Base-by-base conservation (phyloP, 164 flowering plant species). In the Kingdonia uniflora region DNA sequence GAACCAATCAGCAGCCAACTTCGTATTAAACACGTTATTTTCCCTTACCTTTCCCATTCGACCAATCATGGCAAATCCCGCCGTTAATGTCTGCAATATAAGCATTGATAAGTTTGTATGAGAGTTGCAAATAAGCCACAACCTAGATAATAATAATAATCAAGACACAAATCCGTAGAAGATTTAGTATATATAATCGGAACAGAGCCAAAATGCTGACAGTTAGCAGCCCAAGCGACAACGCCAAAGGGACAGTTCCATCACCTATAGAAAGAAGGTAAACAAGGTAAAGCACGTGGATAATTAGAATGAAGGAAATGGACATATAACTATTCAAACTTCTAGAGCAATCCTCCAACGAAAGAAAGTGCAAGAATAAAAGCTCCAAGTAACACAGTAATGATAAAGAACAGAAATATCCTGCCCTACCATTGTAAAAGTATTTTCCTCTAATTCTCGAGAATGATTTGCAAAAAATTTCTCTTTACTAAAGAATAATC, bases 1-100 rank as follows among this genome's bases (percentile, higher is more conserved):
- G n/a, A n/a, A n/a, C n/a, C n/a, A n/a, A n/a, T n/a, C n/a, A n/a
- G n/a, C n/a, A n/a, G n/a, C n/a, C n/a, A n/a, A n/a, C n/a, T n/a
- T n/a, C n/a, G n/a, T n/a, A n/a, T n/a, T n/a, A n/a, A n/a, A n/a
- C n/a, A n/a, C n/a, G n/a, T n/a, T n/a, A n/a, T n/a, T 19, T 51
- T 24, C 51, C 54, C 61, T 67, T 65, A 87, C 99, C 91, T 70
- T 88, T 49, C 95, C 95, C 72, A 80, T 64, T 19, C 99, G 95
- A 59, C 95, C 95, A 69, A 87, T 80, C 95, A 88, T 75, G 17
- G 95, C 95, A 74, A 92, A 71, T 25, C 95, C 99, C 68, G 52
- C 95, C 14, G 99, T 80, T 63, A 92, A 62, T 55, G 94, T 88
- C 99, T 92, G 76, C 75, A 78, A 59, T 6, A 61, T 16, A 47